Conservation (phyloP, 1,284 basidiomycete genomes). For the Megacollybia platyphylla region DNA sequence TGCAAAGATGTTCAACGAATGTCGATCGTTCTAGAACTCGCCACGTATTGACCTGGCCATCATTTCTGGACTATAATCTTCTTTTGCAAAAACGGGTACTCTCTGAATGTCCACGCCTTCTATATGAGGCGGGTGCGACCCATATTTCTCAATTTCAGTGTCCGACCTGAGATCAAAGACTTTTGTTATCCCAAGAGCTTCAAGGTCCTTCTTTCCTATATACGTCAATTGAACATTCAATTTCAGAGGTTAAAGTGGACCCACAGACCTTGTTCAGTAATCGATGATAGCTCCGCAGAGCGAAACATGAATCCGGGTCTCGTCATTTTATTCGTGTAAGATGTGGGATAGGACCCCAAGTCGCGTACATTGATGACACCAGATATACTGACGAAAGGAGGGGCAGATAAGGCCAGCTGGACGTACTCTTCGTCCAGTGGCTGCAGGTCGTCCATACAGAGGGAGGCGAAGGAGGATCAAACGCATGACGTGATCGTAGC, state of each 20-base stretch:
- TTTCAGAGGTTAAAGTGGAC: neutral
- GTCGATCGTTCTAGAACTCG: neutral
- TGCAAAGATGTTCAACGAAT: constrained; percentile 13
- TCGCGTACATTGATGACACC: constrained; percentile 67
- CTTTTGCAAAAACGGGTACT: constrained; percentile 54
- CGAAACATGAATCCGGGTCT: constrained; percentile 47
- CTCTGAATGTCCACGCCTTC: constrained; percentile 46
- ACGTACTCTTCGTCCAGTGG: constrained; percentile 57
- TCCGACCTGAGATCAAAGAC: constrained; percentile 69
- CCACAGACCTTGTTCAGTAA: constrained; percentile 47
- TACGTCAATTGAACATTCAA: constrained; percentile 1
- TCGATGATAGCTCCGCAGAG: constrained; percentile 54
- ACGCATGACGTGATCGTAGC: no score
- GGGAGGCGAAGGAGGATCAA: no score
- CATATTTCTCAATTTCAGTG: constrained; percentile 63
- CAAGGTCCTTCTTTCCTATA: constrained; percentile 45
- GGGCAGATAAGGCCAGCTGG: constrained; percentile 42
- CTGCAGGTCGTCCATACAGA: constrained; percentile 33
- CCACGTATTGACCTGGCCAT: constrained; percentile 63
- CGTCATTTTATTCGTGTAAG: constrained; percentile 32
- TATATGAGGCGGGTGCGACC: constrained; percentile 46
- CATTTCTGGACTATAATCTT: constrained; percentile 70
- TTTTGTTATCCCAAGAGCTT: constrained; percentile 45
- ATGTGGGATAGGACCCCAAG: constrained; percentile 47
- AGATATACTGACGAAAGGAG: constrained; percentile 52